phyloP scores from a whole-genome alignment of 331 rosid genomes.

The Quercus tomentella region DNA sequence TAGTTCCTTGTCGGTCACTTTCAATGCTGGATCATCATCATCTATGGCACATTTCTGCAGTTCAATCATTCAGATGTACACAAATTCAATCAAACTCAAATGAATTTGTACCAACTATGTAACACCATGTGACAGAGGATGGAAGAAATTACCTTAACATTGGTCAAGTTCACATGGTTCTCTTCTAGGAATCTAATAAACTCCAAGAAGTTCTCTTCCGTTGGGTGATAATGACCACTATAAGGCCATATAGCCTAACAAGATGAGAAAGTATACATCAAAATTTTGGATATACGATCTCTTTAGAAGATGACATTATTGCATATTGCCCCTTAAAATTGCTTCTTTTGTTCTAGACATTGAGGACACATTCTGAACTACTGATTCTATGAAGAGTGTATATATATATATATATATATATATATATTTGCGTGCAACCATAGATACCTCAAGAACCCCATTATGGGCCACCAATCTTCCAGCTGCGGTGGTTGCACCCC shows the following conservation, averaged over 20 bases:
- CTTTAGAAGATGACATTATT: too few species aligned
- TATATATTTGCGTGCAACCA: background rate
- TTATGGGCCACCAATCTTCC: constrained; percentile 66
- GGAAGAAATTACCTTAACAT: constrained; percentile 57
- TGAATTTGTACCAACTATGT: background rate
- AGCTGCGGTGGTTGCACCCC: constrained; percentile 75
- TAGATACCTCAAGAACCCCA: constrained; percentile 62
- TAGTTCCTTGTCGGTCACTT: constrained; percentile 4
- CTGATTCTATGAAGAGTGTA: too few species aligned
- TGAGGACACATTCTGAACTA: too few species aligned
- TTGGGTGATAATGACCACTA: constrained; percentile 86
- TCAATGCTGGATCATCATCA: constrained; percentile 43
- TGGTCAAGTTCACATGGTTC: constrained; percentile 55
- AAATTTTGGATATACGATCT: background rate
- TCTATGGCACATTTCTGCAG: constrained; percentile 58
- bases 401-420: too few species aligned
- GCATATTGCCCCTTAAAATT: too few species aligned
- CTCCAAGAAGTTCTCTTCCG: constrained; percentile 57
- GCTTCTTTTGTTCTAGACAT: too few species aligned
- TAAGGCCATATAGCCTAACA: constrained; percentile 83
- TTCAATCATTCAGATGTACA: background rate
- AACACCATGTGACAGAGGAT: background rate
- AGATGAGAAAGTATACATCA: background rate
- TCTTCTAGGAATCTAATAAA: constrained; percentile 61
- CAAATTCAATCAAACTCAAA: background rate